Evolutionary conservation across 2,329 filamentous ascomycete genomes (phyloP).

Genomic region (Zasmidium angulare): DNA sequence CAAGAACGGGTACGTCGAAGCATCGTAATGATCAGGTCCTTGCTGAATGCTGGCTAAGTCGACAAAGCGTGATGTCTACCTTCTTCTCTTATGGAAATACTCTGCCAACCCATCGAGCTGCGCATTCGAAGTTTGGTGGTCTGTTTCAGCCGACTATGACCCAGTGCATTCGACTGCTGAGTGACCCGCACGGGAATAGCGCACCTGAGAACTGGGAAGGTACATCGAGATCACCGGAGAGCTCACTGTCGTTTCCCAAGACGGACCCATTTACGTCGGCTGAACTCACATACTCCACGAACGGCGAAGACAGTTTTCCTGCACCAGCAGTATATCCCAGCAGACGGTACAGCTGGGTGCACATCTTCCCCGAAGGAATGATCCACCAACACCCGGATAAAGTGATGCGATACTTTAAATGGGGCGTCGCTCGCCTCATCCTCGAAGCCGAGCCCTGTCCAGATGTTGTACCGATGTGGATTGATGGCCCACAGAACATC

Average conservation of each 20-base stretch:
- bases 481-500: slow-evolving; percentile 82
- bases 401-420: slow-evolving; percentile 95
- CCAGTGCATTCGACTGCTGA: slow-evolving; percentile 81
- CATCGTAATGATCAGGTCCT: slow-evolving; percentile 11
- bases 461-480: slow-evolving; percentile 89
- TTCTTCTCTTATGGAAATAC: slow-evolving; percentile 93
- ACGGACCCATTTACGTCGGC: slow-evolving; percentile 58
- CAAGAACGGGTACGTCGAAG: slow-evolving; percentile 64
- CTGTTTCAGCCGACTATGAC: slow-evolving; percentile 87
- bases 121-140: slow-evolving; percentile 77
- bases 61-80: slow-evolving; percentile 60
- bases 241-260: slow-evolving; percentile 22
- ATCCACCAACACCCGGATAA: slow-evolving; percentile 82
- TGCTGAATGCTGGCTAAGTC: slow-evolving; percentile 4
- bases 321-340: slow-evolving; percentile 70
- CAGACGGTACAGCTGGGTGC: slow-evolving; percentile 79
- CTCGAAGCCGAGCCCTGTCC: slow-evolving; percentile 85
- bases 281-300: slow-evolving; percentile 64
- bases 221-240: neutral
- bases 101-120: slow-evolving; percentile 79
- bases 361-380: slow-evolving; percentile 93
- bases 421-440: slow-evolving; percentile 89
- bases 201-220: slow-evolving; percentile 5
- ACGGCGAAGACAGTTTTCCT: slow-evolving; percentile 63
- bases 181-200: slow-evolving; percentile 41